Percentiles rank a stretch among this genome's conserved stretches.
These are phyloP conservation scores for Chlamydomonas incerta DNA, from an alignment of 139 green algal genomes.

Conservation along the genomic window DNA sequence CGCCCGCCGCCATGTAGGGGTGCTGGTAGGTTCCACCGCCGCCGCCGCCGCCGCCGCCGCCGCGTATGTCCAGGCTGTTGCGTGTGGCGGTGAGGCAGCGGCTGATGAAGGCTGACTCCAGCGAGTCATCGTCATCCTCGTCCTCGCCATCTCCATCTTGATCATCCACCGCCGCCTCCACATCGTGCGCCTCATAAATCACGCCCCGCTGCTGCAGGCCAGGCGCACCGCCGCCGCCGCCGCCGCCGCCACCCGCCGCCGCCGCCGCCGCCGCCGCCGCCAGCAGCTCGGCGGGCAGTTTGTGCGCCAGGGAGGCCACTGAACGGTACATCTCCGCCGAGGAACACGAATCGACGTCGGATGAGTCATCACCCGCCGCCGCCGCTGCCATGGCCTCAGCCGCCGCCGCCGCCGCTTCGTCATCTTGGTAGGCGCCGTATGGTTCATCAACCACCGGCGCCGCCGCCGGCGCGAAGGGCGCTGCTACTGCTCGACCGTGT, in stretches of 20 bases:
- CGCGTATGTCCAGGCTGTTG: conserved; percentile 32
- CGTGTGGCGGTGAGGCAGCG: conserved; percentile 12
- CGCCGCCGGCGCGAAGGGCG: no score
- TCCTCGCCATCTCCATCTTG: background rate
- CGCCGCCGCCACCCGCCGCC: background rate
- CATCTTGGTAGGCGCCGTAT: no score
- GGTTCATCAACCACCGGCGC: no score
- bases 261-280: background rate
- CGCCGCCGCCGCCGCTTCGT: background rate
- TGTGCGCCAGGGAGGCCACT: background rate
- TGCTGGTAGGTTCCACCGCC: no score
- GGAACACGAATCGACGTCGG: background rate
- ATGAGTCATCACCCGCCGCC: no score
- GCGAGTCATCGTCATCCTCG: background rate
- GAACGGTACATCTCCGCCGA: conserved; percentile 32
- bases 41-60: no score
- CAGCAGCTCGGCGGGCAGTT: background rate
- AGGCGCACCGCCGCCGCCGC: no score
- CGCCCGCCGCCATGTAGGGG: no score
- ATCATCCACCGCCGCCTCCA: background rate
- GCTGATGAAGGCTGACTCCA: conserved; percentile 29
- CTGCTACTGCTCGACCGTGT: no score
- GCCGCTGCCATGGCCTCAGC: no score
- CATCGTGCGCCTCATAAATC: no score
- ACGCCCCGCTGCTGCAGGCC: no score